phyloP scores from a whole-genome alignment of 768 basidiomycete species.

The Mycena crocata region DNA sequence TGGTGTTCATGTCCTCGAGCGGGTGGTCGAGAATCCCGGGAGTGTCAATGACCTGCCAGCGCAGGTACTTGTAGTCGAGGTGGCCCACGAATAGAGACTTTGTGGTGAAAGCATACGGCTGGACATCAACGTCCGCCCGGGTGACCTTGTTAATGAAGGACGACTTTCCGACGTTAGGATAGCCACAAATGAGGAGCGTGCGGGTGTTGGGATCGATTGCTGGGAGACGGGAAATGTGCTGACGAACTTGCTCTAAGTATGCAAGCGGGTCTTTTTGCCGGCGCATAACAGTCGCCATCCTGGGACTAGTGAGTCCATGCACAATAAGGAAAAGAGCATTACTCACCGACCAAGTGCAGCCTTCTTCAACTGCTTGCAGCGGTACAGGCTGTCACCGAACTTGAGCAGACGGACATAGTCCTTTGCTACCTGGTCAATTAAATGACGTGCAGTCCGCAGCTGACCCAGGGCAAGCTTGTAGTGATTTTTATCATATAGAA shows the following conservation, averaged over 20 bases:
- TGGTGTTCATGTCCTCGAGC: slow-evolving; percentile 99
- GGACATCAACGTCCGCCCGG: slow-evolving; percentile 98
- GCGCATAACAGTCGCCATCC: slow-evolving; percentile 99
- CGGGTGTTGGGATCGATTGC: slow-evolving; percentile 98
- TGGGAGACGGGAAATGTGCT: slow-evolving; percentile 98
- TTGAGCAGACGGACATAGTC: slow-evolving; percentile 97
- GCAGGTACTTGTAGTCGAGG: slow-evolving; percentile 97
- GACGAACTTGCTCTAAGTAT: slow-evolving; percentile 98
- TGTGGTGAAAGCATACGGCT: slow-evolving; percentile 99
- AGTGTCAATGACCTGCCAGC: slow-evolving; percentile 99
- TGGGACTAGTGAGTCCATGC: slow-evolving; percentile 41
- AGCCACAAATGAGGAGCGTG: slow-evolving; percentile 97
- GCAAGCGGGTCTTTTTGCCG: slow-evolving; percentile 98
- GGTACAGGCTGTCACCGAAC: slow-evolving; percentile 97
- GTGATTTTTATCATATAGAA: slow-evolving; percentile 99
- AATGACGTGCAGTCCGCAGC: slow-evolving; percentile 92
- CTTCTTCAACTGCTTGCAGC: slow-evolving; percentile 98
- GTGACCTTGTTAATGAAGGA: slow-evolving; percentile 99
- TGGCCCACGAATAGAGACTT: slow-evolving; percentile 99
- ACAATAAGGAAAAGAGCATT: background rate
- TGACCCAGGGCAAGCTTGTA: slow-evolving; percentile 99
- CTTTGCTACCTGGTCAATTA: slow-evolving; percentile 97
- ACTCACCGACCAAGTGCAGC: slow-evolving; percentile 96
- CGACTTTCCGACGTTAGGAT: slow-evolving; percentile 99
- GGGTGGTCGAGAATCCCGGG: slow-evolving; percentile 98